phyloP scores from a whole-genome alignment of 148 eudicot genomes.

The Rhododendron ovatum region DNA sequence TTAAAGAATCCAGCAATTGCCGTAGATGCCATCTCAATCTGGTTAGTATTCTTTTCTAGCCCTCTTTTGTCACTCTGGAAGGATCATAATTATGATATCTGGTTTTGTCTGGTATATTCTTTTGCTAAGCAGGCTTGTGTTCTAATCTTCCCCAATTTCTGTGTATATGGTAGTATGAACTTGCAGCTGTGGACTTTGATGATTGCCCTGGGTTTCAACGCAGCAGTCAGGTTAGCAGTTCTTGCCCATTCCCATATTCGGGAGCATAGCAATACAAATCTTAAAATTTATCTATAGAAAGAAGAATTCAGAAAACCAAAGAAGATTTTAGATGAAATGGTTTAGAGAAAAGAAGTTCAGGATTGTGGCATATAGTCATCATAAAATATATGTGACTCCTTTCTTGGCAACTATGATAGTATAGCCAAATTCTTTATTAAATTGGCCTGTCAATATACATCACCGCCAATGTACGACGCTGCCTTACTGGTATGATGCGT shows the following conservation, averaged over 20 bases:
- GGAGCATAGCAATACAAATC: neutral
- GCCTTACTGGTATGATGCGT: neutral
- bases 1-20: slow-evolving; percentile 46
- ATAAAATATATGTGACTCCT: neutral
- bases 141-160: neutral
- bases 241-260: too few relatives aligned
- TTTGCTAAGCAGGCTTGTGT: neutral
- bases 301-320: neutral
- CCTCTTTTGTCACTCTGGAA: neutral
- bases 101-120: neutral
- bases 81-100: neutral
- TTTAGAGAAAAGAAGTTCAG: neutral
- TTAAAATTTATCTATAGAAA: neutral
- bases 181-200: slow-evolving; percentile 48
- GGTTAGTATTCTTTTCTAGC: slow-evolving; percentile 20
- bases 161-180: slow-evolving; percentile 33
- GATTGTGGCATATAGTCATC: neutral
- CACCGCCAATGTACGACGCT: neutral
- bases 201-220: slow-evolving; percentile 54
- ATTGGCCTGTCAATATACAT: neutral
- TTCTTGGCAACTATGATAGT: neutral
- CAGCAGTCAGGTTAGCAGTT: slow-evolving; percentile 39
- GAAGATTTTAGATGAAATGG: neutral
- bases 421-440: neutral
- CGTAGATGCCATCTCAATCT: slow-evolving; percentile 45